phyloP scores from a whole-genome alignment of 139 green algal genomes.

The Auxenochlorella pyrenoidosa region DNA sequence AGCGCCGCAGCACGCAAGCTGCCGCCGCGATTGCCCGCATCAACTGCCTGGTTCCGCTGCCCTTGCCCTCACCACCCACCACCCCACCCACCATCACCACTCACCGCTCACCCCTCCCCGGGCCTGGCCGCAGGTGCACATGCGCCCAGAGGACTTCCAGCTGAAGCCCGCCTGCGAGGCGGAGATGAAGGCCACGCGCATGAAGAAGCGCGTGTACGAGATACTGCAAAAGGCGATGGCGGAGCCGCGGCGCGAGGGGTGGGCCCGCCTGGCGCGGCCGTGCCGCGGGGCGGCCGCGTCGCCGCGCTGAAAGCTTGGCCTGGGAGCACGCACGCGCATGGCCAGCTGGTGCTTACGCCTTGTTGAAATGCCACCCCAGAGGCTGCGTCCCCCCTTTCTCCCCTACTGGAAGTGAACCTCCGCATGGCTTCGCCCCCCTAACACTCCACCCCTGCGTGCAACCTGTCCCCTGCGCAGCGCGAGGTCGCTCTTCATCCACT shows the following conservation, averaged over 20 bases:
- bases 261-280: not conserved
- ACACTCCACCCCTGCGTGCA: not conserved
- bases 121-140: not conserved
- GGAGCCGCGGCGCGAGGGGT: constrained; percentile 19
- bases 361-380: too few species aligned
- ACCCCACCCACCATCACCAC: too few species aligned
- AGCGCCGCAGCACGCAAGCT: not conserved
- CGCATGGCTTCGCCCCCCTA: not conserved
- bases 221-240: constrained; percentile 57
- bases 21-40: too few species aligned
- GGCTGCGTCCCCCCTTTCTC: too few species aligned
- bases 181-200: constrained; percentile 65
- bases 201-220: constrained; percentile 72
- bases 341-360: too few species aligned
- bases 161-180: constrained; percentile 56
- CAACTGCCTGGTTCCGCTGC: too few species aligned
- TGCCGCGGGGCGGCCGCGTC: too few species aligned
- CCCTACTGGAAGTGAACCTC: not conserved
- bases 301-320: too few species aligned
- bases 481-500: constrained; percentile 75
- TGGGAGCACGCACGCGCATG: too few species aligned
- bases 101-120: too few species aligned
- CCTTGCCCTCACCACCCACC: too few species aligned
- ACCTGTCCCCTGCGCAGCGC: not conserved
- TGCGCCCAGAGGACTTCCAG: constrained; percentile 42